Percentiles rank a stretch among this genome's conserved stretches.
phyloP scores from a whole-genome alignment of 495 filamentous ascomycete species.

The Saxispiralis lemnorum region DNA sequence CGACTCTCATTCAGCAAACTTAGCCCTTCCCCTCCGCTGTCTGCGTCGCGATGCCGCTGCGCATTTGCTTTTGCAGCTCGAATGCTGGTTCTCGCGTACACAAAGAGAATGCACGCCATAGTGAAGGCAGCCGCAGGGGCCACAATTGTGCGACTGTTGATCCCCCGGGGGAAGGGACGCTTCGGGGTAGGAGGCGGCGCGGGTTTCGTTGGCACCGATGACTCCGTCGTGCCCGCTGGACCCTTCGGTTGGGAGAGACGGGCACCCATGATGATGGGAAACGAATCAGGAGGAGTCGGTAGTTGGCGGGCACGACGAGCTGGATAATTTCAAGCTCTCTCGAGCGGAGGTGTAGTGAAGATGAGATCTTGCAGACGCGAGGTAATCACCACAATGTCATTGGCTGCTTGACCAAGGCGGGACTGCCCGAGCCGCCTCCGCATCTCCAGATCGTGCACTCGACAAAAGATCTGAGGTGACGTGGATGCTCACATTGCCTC shows the following conservation, averaged over 20 bases:
- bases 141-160: slow-evolving; percentile 14
- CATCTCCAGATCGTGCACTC: too few relatives aligned
- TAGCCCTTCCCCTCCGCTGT: slow-evolving; percentile 16
- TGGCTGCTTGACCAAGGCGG: too few relatives aligned
- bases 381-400: too few relatives aligned
- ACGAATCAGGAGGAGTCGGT: too few relatives aligned
- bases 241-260: slow-evolving; percentile 19
- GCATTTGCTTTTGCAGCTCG: slow-evolving; percentile 28
- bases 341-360: too few relatives aligned
- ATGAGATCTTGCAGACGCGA: too few relatives aligned
- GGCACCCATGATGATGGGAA: slow-evolving; percentile 20
- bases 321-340: too few relatives aligned
- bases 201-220: slow-evolving; percentile 11
- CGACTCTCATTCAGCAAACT: slow-evolving; percentile 21
- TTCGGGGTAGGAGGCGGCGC: slow-evolving; percentile 3
- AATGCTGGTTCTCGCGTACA: slow-evolving; percentile 28
- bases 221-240: slow-evolving; percentile 18
- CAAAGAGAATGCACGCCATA: slow-evolving; percentile 29
- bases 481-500: too few relatives aligned
- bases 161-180: neutral
- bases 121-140: slow-evolving; percentile 27
- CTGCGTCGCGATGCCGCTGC: slow-evolving; percentile 22
- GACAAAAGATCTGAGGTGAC: too few relatives aligned
- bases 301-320: too few relatives aligned
- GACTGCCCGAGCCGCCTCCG: too few relatives aligned